A percentile compares a stretch with the other conserved stretches of the same genome.
Evolutionary conservation across 352 stramenopile genomes (phyloP).

Genomic region (Globisporangium barbulae): DNA sequence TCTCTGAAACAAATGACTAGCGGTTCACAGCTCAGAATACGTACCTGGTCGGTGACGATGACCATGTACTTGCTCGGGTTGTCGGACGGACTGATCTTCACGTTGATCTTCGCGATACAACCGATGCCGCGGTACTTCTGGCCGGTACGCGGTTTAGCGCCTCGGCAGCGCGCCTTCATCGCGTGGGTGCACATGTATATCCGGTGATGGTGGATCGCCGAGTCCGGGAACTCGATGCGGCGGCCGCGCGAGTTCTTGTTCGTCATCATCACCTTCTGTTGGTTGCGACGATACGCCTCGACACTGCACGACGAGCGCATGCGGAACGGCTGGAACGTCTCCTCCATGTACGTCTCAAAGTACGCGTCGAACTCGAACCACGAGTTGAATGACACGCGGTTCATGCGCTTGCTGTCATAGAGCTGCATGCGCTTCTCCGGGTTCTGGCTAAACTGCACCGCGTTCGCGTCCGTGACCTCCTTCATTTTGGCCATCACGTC

Average conservation of each 20-base stretch:
- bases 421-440: conserved; percentile 46
- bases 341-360: conserved; percentile 88
- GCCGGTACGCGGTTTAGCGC: conserved; percentile 65
- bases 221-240: conserved; percentile 77
- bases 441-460: conserved; percentile 31
- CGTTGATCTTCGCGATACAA: conserved; percentile 86
- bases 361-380: conserved; percentile 87
- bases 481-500: conserved; percentile 74
- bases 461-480: conserved; percentile 30
- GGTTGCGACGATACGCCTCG: conserved; percentile 78
- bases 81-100: conserved; percentile 82
- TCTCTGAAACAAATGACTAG: background rate
- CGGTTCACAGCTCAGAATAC: background rate
- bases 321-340: conserved; percentile 84
- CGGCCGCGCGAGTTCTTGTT: conserved; percentile 82
- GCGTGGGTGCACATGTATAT: conserved; percentile 90
- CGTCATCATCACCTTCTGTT: conserved; percentile 86
- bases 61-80: conserved; percentile 86
- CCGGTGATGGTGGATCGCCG: conserved; percentile 81
- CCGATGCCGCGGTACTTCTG: conserved; percentile 84
- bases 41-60: conserved; percentile 82
- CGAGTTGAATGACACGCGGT: conserved; percentile 81
- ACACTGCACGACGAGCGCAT: conserved; percentile 85
- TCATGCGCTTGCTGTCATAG: conserved; percentile 82
- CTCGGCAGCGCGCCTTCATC: conserved; percentile 81